Conservation (phyloP, 345 rosid genomes). For the Acer yangbiense region DNA sequence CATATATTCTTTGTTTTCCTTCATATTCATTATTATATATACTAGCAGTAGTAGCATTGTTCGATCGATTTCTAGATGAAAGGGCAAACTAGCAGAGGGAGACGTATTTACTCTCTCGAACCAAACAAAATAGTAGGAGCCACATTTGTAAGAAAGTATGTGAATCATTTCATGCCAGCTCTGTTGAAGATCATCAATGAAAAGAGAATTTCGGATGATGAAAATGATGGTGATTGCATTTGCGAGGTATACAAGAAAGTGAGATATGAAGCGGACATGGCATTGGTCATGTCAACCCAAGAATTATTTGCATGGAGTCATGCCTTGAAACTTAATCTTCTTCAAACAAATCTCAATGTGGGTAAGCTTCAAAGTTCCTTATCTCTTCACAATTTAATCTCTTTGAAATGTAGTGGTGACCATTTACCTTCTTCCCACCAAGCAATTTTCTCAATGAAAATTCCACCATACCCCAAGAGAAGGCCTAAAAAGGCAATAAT, state of each 20-base stretch:
- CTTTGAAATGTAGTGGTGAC: background rate
- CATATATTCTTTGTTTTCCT: background rate
- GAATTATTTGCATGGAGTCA: constrained; percentile 46
- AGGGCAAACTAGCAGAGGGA: constrained; percentile 30
- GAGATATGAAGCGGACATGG: constrained; percentile 46
- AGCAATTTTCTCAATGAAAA: background rate
- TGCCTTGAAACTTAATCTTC: constrained; percentile 24
- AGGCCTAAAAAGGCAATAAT: background rate
- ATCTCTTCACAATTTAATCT: no score
- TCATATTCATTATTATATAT: background rate
- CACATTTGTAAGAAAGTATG: constrained; percentile 33
- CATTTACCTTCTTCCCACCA: background rate
- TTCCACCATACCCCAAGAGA: background rate
- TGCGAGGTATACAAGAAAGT: constrained; percentile 25
- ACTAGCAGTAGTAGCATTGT: constrained; percentile 2
- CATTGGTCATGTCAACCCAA: constrained; percentile 36
- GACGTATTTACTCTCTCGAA: constrained; percentile 30
- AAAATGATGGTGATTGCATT: background rate
- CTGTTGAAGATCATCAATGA: constrained; percentile 29
- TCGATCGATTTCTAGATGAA: constrained; percentile 28
- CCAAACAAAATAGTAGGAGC: constrained; percentile 23
- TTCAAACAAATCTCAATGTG: constrained; percentile 7
- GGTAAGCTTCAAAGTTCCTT: background rate
- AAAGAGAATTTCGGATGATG: background rate
- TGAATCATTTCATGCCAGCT: constrained; percentile 34